Base-by-base conservation (phyloP, 202 grass and related monocot species). In the Digitaria exilis region DNA sequence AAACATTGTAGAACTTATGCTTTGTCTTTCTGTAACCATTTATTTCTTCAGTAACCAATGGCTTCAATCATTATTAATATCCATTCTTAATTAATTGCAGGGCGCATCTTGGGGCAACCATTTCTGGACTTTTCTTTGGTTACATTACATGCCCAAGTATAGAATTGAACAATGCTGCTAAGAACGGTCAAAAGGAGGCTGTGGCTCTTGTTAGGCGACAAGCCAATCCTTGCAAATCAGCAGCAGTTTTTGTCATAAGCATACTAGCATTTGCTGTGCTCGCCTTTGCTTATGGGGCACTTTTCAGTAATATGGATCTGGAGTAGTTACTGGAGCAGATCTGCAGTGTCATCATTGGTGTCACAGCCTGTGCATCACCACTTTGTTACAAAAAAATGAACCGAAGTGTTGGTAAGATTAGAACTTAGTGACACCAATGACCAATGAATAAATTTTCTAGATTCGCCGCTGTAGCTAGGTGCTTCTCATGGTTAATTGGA, bases 71-170 rank as follows among this genome's bases (percentile, higher is more conserved):
- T 44, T 50, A 70, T 54, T 24, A 78, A 9, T 4, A 32, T 39
- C 52, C 4, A 4, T 68, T 51, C 16, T 59, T 73, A 44, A 55
- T 80, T 7, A 35, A 73, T 76, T 85, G 14, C 77, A 95, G 93
- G 90, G 50, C 90, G 43, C 93, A 95, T 84, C 67, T 95, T 59
- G 85, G 85, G 35, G 93, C 93, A 50, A 82, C 72, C 7, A 21
- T 90, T 63, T 88, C 87, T 80, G 90, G 93, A 52, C 25, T 92
- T 75, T 28, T 85, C 31, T 95, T 88, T 29, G 93, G 90, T 35
- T 92, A 90, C 84, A 65, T 92, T 12, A 88, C 83, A 14, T 95
- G 90, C 54, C 87, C 93, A 37, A 82, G 50, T 65, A 50, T 92
- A 12, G 80, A 90, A 83, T 35, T 88, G 21, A 66, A 84, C 68